phyloP scores from a whole-genome alignment of 805 yeast species.

The Hanseniaspora nectarophila region DNA sequence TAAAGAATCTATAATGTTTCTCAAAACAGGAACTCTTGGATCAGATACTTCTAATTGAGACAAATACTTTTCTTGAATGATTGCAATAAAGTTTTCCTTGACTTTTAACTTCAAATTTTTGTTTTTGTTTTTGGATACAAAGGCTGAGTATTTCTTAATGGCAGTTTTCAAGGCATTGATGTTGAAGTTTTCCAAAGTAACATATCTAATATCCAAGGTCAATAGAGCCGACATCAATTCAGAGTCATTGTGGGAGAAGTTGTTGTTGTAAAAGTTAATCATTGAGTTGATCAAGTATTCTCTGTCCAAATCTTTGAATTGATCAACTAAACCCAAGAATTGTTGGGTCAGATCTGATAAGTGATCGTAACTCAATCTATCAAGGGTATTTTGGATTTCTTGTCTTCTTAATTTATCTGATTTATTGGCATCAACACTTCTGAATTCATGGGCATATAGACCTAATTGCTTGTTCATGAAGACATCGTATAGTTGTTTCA shows the following conservation, averaged over 20 bases:
- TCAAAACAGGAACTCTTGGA: constrained; percentile 25
- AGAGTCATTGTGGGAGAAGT: constrained; percentile 20
- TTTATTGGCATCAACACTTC: constrained; percentile 26
- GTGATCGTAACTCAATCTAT: constrained; percentile 22
- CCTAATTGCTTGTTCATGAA: constrained; percentile 27
- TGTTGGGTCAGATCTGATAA: constrained; percentile 34
- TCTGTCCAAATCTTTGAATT: constrained; percentile 59
- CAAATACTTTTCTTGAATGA: constrained; percentile 28
- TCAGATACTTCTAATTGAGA: constrained; percentile 23
- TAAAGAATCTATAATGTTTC: constrained; percentile 21
- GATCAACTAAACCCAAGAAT: constrained; percentile 50
- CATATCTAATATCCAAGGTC: constrained; percentile 53
- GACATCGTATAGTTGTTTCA: constrained; percentile 34
- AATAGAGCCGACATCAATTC: constrained; percentile 40
- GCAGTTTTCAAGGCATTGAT: constrained; percentile 54
- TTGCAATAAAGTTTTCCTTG: constrained; percentile 27
- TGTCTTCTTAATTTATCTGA: constrained; percentile 23
- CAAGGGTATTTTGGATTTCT: constrained; percentile 17
- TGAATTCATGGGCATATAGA: constrained; percentile 25
- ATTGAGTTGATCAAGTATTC: constrained; percentile 55
- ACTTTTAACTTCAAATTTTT: constrained; percentile 28
- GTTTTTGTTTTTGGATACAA: constrained; percentile 34
- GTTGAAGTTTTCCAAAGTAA: constrained; percentile 29
- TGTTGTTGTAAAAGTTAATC: constrained; percentile 35
- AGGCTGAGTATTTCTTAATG: constrained; percentile 59